Percentiles rank a stretch among this genome's conserved stretches.
These are phyloP conservation scores for Hygrophoropsis aurantiaca DNA, from an alignment of 768 basidiomycete genomes.

Conservation along the genomic window DNA sequence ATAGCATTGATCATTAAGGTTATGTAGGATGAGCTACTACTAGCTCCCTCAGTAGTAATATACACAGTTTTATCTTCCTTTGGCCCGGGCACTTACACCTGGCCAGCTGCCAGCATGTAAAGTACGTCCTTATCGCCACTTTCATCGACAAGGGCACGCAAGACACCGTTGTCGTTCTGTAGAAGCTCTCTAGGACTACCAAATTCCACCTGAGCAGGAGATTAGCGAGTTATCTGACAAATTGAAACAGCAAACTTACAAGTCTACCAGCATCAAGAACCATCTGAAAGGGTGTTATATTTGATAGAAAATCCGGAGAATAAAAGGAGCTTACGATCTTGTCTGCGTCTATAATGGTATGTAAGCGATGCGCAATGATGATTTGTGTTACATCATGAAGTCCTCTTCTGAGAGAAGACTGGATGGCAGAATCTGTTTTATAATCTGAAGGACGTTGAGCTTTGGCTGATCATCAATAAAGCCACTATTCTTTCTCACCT, in stretches of 20 bases:
- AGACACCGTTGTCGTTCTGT: conserved; percentile 46
- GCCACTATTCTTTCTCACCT: conserved; percentile 27
- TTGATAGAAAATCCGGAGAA: conserved; percentile 1
- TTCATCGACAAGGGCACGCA: conserved; percentile 57
- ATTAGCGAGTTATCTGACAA: not conserved
- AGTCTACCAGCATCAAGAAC: conserved; percentile 42
- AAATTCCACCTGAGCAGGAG: conserved; percentile 41
- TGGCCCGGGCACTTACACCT: too few species aligned
- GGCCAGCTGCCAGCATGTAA: conserved; percentile 35
- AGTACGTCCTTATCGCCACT: conserved; percentile 52
- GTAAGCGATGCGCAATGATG: conserved; percentile 60
- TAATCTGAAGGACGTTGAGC: conserved; percentile 37
- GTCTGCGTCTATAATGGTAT: conserved; percentile 63
- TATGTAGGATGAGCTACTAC: too few species aligned
- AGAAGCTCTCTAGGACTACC: conserved; percentile 52
- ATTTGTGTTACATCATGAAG: conserved; percentile 49
- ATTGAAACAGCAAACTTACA: conserved; percentile 23
- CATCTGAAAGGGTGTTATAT: conserved; percentile 28
- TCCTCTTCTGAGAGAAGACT: conserved; percentile 50
- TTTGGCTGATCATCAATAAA: not conserved
- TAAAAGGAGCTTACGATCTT: conserved; percentile 43
- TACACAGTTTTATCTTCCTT: too few species aligned
- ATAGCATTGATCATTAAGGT: too few species aligned
- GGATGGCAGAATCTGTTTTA: conserved; percentile 56
- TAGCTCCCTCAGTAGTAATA: too few species aligned